Percentiles rank a stretch among this genome's conserved stretches.
These are phyloP conservation scores for Erigeron canadensis DNA, from an alignment of 129 eudicot species.

Conservation along the genomic window DNA sequence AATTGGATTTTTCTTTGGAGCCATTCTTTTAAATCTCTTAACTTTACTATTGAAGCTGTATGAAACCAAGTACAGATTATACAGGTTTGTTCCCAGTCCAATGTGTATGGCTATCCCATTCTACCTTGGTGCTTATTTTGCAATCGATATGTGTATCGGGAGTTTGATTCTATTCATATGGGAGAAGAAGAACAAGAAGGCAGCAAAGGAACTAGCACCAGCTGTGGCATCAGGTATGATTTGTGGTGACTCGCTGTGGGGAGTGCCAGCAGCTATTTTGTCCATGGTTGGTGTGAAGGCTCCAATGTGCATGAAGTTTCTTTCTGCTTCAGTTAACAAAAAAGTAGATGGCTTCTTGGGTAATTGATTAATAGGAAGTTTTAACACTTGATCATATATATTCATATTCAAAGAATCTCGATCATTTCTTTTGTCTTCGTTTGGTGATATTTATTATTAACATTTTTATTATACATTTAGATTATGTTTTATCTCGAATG, in stretches of 20 bases:
- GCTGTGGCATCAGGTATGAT: conserved; percentile 77
- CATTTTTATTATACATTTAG: too few relatives aligned
- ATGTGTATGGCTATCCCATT: conserved; percentile 89
- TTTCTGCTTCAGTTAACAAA: conserved; percentile 29
- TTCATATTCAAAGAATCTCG: too few relatives aligned
- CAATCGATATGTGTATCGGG: conserved; percentile 76
- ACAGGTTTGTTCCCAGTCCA: conserved; percentile 58
- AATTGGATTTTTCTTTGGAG: conserved; percentile 37
- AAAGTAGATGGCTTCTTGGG: conserved; percentile 23
- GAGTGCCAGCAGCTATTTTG: conserved; percentile 54
- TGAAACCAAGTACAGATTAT: conserved; percentile 42
- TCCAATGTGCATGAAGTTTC: conserved; percentile 71
- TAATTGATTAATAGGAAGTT: conserved; percentile 7
- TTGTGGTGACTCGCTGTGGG: conserved; percentile 77
- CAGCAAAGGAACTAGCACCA: conserved; percentile 43
- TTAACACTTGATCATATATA: too few relatives aligned
- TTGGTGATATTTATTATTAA: too few relatives aligned
- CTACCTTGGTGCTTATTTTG: conserved; percentile 63
- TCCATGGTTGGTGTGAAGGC: conserved; percentile 54
- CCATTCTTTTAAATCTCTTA: conserved; percentile 32
- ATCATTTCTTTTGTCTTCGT: too few relatives aligned
- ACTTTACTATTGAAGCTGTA: conserved; percentile 20
- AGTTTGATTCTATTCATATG: conserved; percentile 56
- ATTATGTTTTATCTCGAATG: too few relatives aligned
- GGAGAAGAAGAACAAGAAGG: conserved; percentile 45